Conservation (phyloP, 129 eudicot genomes). For the Lactuca sativa region DNA sequence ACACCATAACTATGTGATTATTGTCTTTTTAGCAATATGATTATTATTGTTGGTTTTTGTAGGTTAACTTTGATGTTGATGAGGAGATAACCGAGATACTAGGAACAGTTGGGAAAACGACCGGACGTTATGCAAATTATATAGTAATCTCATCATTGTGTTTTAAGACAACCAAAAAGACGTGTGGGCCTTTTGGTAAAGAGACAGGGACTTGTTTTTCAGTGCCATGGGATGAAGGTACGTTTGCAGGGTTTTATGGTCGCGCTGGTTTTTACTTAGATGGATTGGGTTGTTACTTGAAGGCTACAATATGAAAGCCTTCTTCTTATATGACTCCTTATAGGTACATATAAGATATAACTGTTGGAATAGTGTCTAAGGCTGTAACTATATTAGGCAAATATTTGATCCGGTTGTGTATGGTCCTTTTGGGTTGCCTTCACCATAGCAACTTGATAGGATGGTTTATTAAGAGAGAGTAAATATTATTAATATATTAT, state of each 20-base stretch:
- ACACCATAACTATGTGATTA: no score
- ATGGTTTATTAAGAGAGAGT: no score
- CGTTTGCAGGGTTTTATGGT: slow-evolving; percentile 31
- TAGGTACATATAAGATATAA: no score
- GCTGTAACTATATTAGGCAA: no score
- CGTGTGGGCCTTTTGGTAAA: slow-evolving; percentile 26
- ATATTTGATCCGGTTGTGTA: no score
- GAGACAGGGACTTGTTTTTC: neutral
- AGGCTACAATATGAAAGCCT: slow-evolving; percentile 9
- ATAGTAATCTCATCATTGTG: slow-evolving; percentile 13
- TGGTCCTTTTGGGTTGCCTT: no score
- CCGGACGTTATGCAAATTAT: no score
- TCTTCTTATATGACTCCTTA: no score
- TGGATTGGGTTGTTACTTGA: slow-evolving; percentile 29
- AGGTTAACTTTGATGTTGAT: slow-evolving; percentile 14
- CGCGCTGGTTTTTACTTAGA: slow-evolving; percentile 28
- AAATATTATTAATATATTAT: no score
- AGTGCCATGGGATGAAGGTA: slow-evolving; percentile 9
- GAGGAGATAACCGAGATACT: slow-evolving; percentile 24
- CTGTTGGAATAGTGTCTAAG: no score
- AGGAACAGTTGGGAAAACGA: neutral
- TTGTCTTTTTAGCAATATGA: neutral
- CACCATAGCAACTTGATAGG: no score
- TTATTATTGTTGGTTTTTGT: neutral
- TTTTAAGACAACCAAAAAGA: slow-evolving; percentile 23